Percentiles rank a stretch among this genome's conserved stretches.
Conservation (phyloP, 148 eudicot species). For the Cornus kousa region DNA sequence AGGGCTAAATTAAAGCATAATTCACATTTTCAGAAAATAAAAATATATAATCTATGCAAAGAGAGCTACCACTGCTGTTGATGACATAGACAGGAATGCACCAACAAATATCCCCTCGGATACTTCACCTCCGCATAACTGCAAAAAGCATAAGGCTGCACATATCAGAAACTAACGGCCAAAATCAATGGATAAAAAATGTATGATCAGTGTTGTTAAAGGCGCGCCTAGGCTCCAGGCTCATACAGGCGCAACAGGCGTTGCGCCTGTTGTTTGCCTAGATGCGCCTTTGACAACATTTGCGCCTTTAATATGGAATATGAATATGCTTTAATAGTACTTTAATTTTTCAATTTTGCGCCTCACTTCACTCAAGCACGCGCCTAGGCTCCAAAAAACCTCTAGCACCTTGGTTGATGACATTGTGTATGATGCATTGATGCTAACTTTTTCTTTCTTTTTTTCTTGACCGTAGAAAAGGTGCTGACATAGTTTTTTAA, state of each 20-base stretch:
- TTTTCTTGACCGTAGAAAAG: neutral
- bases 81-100: conserved; percentile 61
- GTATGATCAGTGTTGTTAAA: neutral
- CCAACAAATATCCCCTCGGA: conserved; percentile 63
- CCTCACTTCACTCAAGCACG: no score
- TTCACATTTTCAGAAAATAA: neutral
- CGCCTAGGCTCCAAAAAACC: no score
- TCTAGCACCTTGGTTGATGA: no score
- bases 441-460: neutral
- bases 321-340: no score
- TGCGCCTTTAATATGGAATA: no score
- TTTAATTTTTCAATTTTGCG: no score
- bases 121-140: conserved; percentile 57
- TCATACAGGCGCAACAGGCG: no score
- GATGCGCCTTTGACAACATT: no score
- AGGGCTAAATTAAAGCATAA: neutral
- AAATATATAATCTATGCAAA: neutral
- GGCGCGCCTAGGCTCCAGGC: no score
- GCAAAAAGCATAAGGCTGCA: conserved; percentile 32
- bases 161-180: conserved; percentile 3
- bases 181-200: conserved; percentile 9
- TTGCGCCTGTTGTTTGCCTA: no score
- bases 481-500: neutral
- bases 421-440: no score
- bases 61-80: conserved; percentile 57